These are phyloP conservation scores for Biscogniauxia mediterranea DNA, from an alignment of 2,329 filamentous ascomycete species.

Conservation along the genomic window DNA sequence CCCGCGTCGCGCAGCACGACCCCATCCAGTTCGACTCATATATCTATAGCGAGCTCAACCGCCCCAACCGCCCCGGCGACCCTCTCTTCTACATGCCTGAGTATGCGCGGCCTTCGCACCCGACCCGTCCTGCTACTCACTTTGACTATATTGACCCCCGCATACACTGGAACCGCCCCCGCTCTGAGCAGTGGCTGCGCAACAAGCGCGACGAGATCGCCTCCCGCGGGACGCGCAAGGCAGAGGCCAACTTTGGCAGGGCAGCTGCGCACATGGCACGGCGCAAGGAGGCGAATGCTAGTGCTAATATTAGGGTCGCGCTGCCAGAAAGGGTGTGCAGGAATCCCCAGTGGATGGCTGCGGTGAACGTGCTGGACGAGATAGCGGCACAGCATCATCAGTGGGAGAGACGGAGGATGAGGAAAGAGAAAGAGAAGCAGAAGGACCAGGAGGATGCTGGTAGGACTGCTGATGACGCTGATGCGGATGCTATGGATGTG, in stretches of 20 bases:
- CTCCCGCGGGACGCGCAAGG: constrained; percentile 47
- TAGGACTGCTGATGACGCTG: neutral
- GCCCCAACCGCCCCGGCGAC: constrained; percentile 27
- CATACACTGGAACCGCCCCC: constrained; percentile 44
- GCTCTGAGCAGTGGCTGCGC: constrained; percentile 44
- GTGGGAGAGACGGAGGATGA: neutral
- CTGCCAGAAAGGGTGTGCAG: constrained; percentile 44
- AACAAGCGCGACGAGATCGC: constrained; percentile 51
- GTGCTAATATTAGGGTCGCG: constrained; percentile 24
- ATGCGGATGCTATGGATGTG: constrained; percentile 10
- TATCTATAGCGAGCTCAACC: constrained; percentile 39
- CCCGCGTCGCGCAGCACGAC: constrained; percentile 26
- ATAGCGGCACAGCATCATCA: constrained; percentile 17
- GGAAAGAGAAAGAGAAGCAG: constrained; percentile 1
- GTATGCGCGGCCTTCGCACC: constrained; percentile 14
- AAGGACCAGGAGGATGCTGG: neutral
- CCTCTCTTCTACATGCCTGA: constrained; percentile 17
- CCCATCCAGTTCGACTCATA: constrained; percentile 34
- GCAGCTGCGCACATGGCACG: constrained; percentile 30
- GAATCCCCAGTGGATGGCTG: constrained; percentile 46
- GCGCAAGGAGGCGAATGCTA: constrained; percentile 36
- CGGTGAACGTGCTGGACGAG: constrained; percentile 35
- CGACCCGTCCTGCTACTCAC: constrained; percentile 29
- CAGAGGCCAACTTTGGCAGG: constrained; percentile 49
- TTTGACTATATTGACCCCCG: constrained; percentile 52